Base-by-base conservation (phyloP, 2,329 filamentous ascomycete genomes). In the Sphaerulina musiva region DNA sequence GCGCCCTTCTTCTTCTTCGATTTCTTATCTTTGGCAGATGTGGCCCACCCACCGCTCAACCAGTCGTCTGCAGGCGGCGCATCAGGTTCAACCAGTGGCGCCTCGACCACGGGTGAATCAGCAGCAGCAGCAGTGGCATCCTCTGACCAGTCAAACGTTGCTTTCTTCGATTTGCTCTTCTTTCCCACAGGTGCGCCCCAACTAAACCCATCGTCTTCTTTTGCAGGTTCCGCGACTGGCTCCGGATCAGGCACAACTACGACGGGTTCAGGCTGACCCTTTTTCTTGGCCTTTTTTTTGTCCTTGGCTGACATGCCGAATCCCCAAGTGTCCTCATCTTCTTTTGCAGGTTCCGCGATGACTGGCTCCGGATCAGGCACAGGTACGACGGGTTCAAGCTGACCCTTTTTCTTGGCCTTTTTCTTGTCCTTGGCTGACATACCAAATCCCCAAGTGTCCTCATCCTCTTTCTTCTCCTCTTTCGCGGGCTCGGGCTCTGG, bases 11-110 rank as follows among this genome's bases (percentile, higher is more conserved):
- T 64, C 48, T 79, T 80, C 66, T 79, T 78, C 68, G 78, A 78
- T 56, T 74, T 70, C 58, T 77, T 81, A 57, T 38, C 34, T 38
- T 29, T 29, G 5, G 26, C 26, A 29, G 34, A 38, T 38, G 46
- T 78, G 31, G 58, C 56, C 46, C 76, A 78, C 72, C 80, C 82
- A 57, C 73, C 78, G 56, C 73, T 76, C 66, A 80, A 81, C 61
- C 81, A 80, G 56, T 78, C 78, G 29, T 60, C 63, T 29, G 63
- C 63, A 8, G 66, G 64, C 46, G 70, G 64, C 14, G 69, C 64
- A 36, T 73, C 70, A 6, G 64, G 60, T 39, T 71, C 71, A 12
- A 63, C 59, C 39, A 63, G 56, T 48, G 68, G 66, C 20, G 66
- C 56, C 12, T 62, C 59, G 9, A 61, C 48, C 12, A 60, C 29